phyloP scores from a whole-genome alignment of 805 yeast genomes.

The Wickerhamomyces strasburgensis region DNA sequence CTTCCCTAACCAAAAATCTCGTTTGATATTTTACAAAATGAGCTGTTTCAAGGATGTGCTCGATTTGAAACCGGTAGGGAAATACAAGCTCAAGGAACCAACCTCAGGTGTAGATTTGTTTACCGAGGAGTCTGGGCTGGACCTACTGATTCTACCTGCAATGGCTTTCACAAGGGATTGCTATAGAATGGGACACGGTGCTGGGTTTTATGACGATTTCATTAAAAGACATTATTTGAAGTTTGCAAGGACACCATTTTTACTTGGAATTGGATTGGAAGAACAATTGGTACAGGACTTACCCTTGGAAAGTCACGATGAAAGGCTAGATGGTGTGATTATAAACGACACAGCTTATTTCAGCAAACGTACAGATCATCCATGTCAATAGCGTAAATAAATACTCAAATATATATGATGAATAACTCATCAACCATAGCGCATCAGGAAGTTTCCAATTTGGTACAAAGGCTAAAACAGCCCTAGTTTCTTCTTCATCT shows the following conservation, averaged over 20 bases:
- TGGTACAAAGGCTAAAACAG: conserved; percentile 2
- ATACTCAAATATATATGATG: not conserved
- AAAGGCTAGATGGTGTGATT: conserved; percentile 50
- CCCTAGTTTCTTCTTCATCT: not conserved
- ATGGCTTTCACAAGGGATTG: conserved; percentile 58
- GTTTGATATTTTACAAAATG: conserved; percentile 55
- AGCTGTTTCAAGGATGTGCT: conserved; percentile 36
- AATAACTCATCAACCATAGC: too few species aligned
- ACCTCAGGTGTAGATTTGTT: conserved; percentile 26
- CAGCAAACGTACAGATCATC: conserved; percentile 2
- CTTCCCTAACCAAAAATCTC: conserved; percentile 29
- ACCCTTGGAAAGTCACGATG: conserved; percentile 63
- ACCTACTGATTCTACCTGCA: conserved; percentile 78
- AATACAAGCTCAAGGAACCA: conserved; percentile 68
- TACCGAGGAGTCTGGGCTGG: conserved; percentile 41
- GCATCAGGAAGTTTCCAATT: too few species aligned
- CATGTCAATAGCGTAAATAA: conserved; percentile 2
- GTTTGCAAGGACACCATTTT: conserved; percentile 30
- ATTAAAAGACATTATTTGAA: conserved; percentile 40
- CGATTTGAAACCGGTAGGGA: conserved; percentile 59
- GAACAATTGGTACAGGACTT: conserved; percentile 53
- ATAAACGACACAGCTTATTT: conserved; percentile 34
- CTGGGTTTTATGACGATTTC: conserved; percentile 85
- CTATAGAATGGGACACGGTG: conserved; percentile 82
- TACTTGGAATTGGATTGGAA: conserved; percentile 61